Percentiles rank a stretch among this genome's conserved stretches.
Evolutionary conservation across 768 basidiomycete species (phyloP).

Genomic region (Baorangia bicolor): DNA sequence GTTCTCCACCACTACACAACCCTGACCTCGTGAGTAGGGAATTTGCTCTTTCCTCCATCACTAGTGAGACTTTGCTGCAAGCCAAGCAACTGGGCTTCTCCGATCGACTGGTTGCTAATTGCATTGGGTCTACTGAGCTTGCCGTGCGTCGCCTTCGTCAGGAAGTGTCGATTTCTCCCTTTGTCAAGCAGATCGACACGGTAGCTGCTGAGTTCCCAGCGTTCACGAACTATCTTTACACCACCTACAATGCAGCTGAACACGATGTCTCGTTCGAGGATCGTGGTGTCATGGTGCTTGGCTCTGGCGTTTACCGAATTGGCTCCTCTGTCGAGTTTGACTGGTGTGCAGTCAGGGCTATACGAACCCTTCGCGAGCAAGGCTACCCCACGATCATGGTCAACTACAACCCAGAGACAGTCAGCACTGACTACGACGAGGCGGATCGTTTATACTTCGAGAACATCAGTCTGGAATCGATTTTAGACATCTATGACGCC

Average conservation of each 20-base stretch:
- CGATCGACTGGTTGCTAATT: slow-evolving; percentile 82
- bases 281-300: slow-evolving; percentile 93
- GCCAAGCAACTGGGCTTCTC: slow-evolving; percentile 97
- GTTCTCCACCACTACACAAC: neutral
- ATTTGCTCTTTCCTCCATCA: slow-evolving; percentile 63
- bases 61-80: slow-evolving; percentile 62
- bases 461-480: slow-evolving; percentile 94
- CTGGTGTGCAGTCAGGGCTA: slow-evolving; percentile 98
- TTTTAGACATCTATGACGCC: slow-evolving; percentile 93
- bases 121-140: slow-evolving; percentile 87
- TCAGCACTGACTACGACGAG: slow-evolving; percentile 98
- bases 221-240: slow-evolving; percentile 98
- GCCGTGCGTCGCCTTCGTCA: slow-evolving; percentile 89
- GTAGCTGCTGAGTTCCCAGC: slow-evolving; percentile 99
- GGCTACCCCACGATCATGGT: slow-evolving; percentile 97
- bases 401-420: slow-evolving; percentile 99
- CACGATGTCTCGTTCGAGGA: slow-evolving; percentile 91
- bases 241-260: slow-evolving; percentile 94
- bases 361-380: slow-evolving; percentile 92
- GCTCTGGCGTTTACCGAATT: slow-evolving; percentile 97
- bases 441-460: slow-evolving; percentile 98
- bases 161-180: slow-evolving; percentile 79
- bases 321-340: slow-evolving; percentile 99
- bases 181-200: slow-evolving; percentile 98
- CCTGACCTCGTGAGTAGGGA: slow-evolving; percentile 40